A percentile compares a stretch with the other conserved stretches of the same genome.
These are phyloP conservation scores for Fusarium annulatum DNA, from an alignment of 2,329 filamentous ascomycete species.

Conservation along the genomic window DNA sequence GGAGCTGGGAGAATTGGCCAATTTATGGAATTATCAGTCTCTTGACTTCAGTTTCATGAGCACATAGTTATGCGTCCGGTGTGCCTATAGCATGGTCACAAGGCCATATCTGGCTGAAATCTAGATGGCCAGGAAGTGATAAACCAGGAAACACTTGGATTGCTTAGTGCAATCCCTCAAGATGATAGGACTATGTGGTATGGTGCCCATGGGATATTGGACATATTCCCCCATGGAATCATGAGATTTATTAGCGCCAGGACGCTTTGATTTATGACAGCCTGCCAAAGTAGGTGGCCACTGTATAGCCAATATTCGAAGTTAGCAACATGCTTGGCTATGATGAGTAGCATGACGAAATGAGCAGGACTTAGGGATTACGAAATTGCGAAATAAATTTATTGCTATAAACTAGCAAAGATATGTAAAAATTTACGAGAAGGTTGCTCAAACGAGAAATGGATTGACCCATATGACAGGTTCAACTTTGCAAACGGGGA, in stretches of 20 bases:
- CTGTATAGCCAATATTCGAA: background rate
- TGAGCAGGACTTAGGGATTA: background rate
- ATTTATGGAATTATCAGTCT: conserved; percentile 50
- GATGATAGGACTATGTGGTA: background rate
- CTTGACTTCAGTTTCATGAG: conserved; percentile 48
- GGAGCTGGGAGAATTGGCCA: conserved; percentile 49
- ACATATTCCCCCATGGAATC: background rate
- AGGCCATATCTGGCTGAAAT: background rate
- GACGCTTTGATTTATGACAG: background rate
- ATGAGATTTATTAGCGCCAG: background rate
- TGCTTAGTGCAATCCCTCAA: background rate
- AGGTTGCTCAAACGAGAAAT: background rate
- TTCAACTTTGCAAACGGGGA: background rate
- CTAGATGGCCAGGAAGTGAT: background rate
- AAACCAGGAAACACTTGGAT: background rate
- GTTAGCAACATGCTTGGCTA: background rate
- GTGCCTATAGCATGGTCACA: background rate
- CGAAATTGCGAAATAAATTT: background rate
- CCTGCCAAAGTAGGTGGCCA: too few relatives aligned
- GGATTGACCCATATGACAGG: background rate
- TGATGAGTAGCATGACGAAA: background rate
- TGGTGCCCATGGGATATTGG: background rate
- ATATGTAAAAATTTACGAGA: background rate
- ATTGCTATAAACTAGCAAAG: background rate
- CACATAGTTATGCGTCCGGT: background rate